Percentiles rank a stretch among this genome's conserved stretches.
Evolutionary conservation across 352 stramenopile genomes (phyloP).

Genomic region (Phytophthora chlamydospora): DNA sequence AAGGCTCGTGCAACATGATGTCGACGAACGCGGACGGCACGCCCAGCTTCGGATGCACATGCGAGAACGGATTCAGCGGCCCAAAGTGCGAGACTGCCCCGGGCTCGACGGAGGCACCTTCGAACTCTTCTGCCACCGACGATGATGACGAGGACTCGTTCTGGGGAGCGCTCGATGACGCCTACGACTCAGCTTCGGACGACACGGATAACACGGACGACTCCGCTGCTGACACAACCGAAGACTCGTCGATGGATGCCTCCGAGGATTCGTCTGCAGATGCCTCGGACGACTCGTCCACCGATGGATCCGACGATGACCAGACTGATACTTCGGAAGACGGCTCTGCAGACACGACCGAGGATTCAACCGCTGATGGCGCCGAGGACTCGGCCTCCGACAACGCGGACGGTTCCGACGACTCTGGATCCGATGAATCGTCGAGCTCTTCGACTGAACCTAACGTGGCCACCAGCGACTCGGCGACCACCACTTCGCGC

Average conservation of each 20-base stretch:
- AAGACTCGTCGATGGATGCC: conserved; percentile 1
- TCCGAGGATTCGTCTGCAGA: conserved; percentile 11
- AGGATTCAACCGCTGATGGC: conserved; percentile 1
- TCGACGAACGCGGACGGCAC: conserved; percentile 32
- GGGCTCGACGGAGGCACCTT: conserved; percentile 1
- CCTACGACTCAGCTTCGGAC: not conserved
- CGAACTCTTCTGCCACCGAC: conserved; percentile 16
- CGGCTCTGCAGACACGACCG: not conserved
- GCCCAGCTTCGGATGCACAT: conserved; percentile 66
- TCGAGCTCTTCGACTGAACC: conserved; percentile 1
- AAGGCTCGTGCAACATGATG: conserved; percentile 69
- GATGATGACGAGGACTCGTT: conserved; percentile 14
- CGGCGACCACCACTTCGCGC: conserved; percentile 22
- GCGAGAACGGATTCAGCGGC: conserved; percentile 75
- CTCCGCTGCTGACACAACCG: conserved; percentile 4
- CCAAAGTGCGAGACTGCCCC: conserved; percentile 46
- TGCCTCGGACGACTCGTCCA: conserved; percentile 8
- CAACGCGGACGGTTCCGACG: conserved; percentile 1
- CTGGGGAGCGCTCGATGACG: not conserved
- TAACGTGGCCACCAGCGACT: conserved; percentile 6
- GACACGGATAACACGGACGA: not conserved
- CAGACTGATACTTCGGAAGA: conserved; percentile 2
- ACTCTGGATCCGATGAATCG: conserved; percentile 13
- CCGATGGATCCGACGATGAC: conserved; percentile 2
- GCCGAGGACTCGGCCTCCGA: conserved; percentile 15